phyloP scores from a whole-genome alignment of 2,329 filamentous ascomycete species.

The Reticulascus tulasneorum region DNA sequence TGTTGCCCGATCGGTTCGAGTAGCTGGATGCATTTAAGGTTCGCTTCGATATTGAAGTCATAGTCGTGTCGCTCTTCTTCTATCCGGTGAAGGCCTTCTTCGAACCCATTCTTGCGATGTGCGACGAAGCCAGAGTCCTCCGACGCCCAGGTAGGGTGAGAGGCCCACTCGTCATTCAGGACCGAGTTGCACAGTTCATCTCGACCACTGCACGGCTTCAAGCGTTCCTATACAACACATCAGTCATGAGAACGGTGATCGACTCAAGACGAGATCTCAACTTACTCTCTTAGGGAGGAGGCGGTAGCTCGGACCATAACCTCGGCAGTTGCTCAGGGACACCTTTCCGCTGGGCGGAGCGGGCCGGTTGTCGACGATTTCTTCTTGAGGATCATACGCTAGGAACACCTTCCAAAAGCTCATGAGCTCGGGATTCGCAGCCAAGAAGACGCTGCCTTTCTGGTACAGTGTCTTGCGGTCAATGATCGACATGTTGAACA shows the following conservation, averaged over 20 bases:
- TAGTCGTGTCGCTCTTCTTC: constrained; percentile 99
- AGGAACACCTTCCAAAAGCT: constrained; percentile 84
- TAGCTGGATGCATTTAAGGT: constrained; percentile 90
- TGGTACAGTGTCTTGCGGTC: constrained; percentile 78
- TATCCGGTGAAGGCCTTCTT: constrained; percentile 91
- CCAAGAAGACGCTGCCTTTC: constrained; percentile 81
- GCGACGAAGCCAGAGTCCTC: constrained; percentile 98
- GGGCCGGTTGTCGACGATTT: constrained; percentile 73
- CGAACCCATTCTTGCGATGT: constrained; percentile 92
- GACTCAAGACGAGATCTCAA: constrained; percentile 1
- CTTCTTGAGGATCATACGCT: constrained; percentile 70
- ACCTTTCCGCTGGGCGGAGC: constrained; percentile 74
- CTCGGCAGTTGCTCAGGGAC: constrained; percentile 92
- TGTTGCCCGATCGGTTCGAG: constrained; percentile 92
- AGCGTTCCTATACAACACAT: constrained; percentile 56
- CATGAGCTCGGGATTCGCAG: constrained; percentile 84
- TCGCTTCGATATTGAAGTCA: constrained; percentile 96
- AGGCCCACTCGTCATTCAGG: constrained; percentile 97
- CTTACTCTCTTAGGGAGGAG: constrained; percentile 75
- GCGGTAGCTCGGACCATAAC: constrained; percentile 92
- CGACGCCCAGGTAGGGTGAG: constrained; percentile 96
- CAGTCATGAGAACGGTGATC: neutral
- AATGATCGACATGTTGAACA: constrained; percentile 91
- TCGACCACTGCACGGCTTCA: constrained; percentile 88
- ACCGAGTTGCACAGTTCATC: constrained; percentile 93